These are phyloP conservation scores for Phragmites australis DNA, from an alignment of 176 grass and related monocot species.

Conservation along the genomic window DNA sequence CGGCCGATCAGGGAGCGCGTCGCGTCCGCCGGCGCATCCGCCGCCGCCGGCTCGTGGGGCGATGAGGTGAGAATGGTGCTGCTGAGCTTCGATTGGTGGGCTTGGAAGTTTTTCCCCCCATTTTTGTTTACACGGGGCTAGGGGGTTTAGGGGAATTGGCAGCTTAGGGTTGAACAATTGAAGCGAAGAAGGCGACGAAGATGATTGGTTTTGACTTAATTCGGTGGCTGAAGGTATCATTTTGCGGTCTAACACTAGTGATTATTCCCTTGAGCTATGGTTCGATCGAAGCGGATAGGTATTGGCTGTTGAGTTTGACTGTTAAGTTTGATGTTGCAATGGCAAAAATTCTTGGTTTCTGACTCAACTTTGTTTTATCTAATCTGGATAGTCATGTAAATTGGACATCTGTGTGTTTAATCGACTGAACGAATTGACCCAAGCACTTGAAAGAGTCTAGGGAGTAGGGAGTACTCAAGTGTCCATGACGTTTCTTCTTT, in stretches of 20 bases:
- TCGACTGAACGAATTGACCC: not conserved
- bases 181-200: not conserved
- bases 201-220: constrained; percentile 18
- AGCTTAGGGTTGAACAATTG: not conserved
- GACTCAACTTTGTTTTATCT: not conserved
- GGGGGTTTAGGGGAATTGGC: constrained; percentile 22
- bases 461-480: not conserved
- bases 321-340: not conserved
- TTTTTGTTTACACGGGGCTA: not conserved
- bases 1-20: constrained; percentile 71
- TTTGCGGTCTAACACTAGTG: not conserved
- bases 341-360: no score
- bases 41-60: constrained; percentile 58
- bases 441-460: not conserved
- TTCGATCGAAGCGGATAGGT: not conserved
- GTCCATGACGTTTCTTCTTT: not conserved
- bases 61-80: constrained; percentile 61
- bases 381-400: not conserved
- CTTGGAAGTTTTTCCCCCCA: not conserved
- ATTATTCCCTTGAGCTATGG: not conserved
- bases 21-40: constrained; percentile 42
- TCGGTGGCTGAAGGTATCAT: not conserved
- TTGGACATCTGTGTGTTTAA: not conserved
- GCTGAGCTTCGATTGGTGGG: not conserved
- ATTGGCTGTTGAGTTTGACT: not conserved